phyloP scores from a whole-genome alignment of 2,329 filamentous ascomycete genomes.

The Fusarium irregulare region DNA sequence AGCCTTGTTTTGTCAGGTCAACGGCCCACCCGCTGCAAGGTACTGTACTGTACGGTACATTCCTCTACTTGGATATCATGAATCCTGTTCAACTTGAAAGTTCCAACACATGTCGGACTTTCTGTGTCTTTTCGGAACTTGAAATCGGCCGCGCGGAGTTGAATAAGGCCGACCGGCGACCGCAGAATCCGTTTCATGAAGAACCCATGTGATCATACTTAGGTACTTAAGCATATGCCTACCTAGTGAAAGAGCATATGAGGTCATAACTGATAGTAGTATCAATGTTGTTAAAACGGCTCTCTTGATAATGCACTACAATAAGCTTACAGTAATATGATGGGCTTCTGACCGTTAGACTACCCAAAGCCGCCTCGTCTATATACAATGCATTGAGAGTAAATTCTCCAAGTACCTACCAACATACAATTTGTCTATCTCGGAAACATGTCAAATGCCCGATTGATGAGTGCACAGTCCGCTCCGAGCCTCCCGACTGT shows the following conservation, averaged over 20 bases:
- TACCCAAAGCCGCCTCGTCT: background rate
- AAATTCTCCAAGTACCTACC: background rate
- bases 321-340: background rate
- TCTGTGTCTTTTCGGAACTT: background rate
- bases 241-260: conserved; percentile 8
- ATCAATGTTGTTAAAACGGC: background rate
- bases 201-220: background rate
- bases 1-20: background rate
- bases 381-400: background rate
- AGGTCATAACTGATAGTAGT: conserved; percentile 17
- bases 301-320: background rate
- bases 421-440: background rate
- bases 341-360: background rate
- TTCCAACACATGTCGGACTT: background rate
- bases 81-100: background rate
- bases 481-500: conserved; percentile 18
- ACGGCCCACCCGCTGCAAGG: background rate
- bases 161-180: conserved; percentile 5
- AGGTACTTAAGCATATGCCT: background rate
- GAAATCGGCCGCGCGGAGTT: conserved; percentile 10
- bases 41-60: background rate
- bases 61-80: background rate
- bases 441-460: background rate
- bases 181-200: conserved; percentile 7
- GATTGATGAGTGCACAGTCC: background rate